Evolutionary conservation across 2,329 filamentous ascomycete species (phyloP).

Genomic region (Chrysoporthe austroafricana): DNA sequence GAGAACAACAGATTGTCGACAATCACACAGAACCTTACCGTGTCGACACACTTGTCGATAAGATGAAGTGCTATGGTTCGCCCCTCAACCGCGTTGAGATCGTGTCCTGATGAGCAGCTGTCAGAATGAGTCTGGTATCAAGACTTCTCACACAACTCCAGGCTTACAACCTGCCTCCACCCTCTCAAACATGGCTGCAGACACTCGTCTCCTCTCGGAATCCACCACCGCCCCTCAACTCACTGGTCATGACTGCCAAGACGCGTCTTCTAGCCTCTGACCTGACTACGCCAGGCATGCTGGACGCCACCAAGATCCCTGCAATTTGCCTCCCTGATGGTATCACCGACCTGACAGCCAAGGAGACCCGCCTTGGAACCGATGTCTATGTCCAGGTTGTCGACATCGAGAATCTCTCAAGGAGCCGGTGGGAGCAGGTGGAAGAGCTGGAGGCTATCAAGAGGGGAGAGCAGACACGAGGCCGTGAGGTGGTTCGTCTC

Average conservation of each 20-base stretch:
- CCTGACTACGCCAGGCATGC: slow-evolving; percentile 63
- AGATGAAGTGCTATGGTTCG: background rate
- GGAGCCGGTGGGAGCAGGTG: slow-evolving; percentile 83
- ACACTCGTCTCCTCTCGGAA: slow-evolving; percentile 61
- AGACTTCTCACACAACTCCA: slow-evolving; percentile 59
- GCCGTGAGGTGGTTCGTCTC: slow-evolving; percentile 81
- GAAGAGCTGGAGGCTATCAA: slow-evolving; percentile 77
- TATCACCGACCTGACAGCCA: slow-evolving; percentile 55
- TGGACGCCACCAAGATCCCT: slow-evolving; percentile 46
- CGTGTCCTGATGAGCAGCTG: background rate
- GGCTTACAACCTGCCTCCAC: slow-evolving; percentile 56
- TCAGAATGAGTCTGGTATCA: slow-evolving; percentile 41
- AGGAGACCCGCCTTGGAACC: slow-evolving; percentile 59
- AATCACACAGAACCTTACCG: background rate
- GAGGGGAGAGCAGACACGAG: slow-evolving; percentile 73
- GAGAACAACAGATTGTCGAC: too few relatives aligned
- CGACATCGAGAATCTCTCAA: slow-evolving; percentile 81
- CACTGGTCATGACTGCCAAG: slow-evolving; percentile 77
- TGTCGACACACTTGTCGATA: background rate
- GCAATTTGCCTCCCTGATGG: slow-evolving; percentile 60
- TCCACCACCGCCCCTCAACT: slow-evolving; percentile 65
- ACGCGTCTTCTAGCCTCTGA: slow-evolving; percentile 81
- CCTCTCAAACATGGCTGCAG: slow-evolving; percentile 64
- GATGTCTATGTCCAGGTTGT: slow-evolving; percentile 80
- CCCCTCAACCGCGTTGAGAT: background rate